phyloP scores from a whole-genome alignment of 208 protist genomes.

The Tetramitus jugosus region DNA sequence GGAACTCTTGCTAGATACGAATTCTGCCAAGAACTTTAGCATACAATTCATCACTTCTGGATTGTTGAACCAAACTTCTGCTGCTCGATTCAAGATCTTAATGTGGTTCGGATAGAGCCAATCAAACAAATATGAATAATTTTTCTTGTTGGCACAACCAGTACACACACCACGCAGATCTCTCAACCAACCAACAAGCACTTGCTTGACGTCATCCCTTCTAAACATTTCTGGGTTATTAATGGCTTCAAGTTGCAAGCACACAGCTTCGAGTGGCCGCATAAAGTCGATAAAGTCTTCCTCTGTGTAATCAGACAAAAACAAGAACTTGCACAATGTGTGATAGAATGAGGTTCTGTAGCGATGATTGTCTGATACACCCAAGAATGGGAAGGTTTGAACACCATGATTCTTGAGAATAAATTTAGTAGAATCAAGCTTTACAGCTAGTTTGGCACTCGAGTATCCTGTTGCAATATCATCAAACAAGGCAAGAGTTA shows the following conservation, averaged over 20 bases:
- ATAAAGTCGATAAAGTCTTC: slow-evolving; percentile 39
- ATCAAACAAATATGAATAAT: slow-evolving; percentile 50
- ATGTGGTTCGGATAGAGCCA: slow-evolving; percentile 31
- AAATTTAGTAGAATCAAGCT: slow-evolving; percentile 38
- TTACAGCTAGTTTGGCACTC: slow-evolving; percentile 38
- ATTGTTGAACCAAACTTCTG: neutral
- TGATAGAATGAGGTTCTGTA: slow-evolving; percentile 46
- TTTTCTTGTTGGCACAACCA: slow-evolving; percentile 34
- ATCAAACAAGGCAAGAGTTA: slow-evolving; percentile 41
- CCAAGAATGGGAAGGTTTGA: slow-evolving; percentile 46
- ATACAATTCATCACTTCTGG: slow-evolving; percentile 26
- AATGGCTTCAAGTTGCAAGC: slow-evolving; percentile 14
- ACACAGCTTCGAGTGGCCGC: slow-evolving; percentile 21
- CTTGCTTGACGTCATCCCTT: slow-evolving; percentile 19
- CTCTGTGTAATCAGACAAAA: slow-evolving; percentile 37
- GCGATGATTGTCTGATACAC: slow-evolving; percentile 28
- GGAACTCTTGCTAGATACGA: slow-evolving; percentile 45
- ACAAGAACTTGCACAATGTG: slow-evolving; percentile 38
- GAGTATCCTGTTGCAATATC: slow-evolving; percentile 45
- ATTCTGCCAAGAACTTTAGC: slow-evolving; percentile 39
- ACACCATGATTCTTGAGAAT: slow-evolving; percentile 42
- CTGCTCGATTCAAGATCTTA: slow-evolving; percentile 13
- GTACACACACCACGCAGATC: slow-evolving; percentile 48
- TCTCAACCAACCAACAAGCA: slow-evolving; percentile 41
- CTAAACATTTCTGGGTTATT: neutral